Percentiles rank a stretch among this genome's conserved stretches.
phyloP scores from a whole-genome alignment of 2,329 filamentous ascomycete genomes.

The Pleomassaria siparia region DNA sequence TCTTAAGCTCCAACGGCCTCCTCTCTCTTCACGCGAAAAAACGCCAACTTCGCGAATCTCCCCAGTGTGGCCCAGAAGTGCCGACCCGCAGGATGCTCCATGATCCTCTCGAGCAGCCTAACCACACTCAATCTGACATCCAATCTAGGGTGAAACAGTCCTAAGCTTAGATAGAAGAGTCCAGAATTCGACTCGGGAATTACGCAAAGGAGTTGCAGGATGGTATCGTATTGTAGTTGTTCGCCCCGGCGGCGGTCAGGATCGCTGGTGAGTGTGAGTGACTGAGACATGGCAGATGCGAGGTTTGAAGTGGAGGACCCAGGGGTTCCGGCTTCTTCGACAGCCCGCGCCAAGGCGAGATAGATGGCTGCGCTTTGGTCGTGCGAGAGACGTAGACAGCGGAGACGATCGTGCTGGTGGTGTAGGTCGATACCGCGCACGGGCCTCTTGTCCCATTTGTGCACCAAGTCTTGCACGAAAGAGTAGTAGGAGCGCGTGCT shows the following conservation, averaged over 20 bases:
- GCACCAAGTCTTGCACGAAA: constrained; percentile 68
- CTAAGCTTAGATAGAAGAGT: constrained; percentile 86
- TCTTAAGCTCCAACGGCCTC: constrained; percentile 25
- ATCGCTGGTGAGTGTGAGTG: constrained; percentile 22
- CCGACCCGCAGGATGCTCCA: constrained; percentile 83
- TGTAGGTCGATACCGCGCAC: constrained; percentile 83
- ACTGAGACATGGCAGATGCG: constrained; percentile 17
- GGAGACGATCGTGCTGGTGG: constrained; percentile 88
- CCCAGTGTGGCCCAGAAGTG: constrained; percentile 91
- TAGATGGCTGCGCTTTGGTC: constrained; percentile 83
- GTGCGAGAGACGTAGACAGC: constrained; percentile 75
- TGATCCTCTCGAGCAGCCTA: constrained; percentile 78
- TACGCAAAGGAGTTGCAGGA: constrained; percentile 69
- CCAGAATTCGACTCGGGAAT: constrained; percentile 84
- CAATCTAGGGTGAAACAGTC: constrained; percentile 84
- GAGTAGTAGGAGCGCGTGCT: constrained; percentile 94
- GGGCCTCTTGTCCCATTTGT: constrained; percentile 52
- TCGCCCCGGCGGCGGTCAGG: constrained; percentile 23
- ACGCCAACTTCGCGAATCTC: constrained; percentile 85
- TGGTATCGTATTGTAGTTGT: constrained; percentile 42
- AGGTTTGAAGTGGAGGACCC: constrained; percentile 23
- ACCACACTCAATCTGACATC: constrained; percentile 78
- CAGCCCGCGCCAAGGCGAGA: constrained; percentile 72
- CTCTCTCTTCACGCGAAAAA: constrained; percentile 74
- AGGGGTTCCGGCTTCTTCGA: constrained; percentile 52